Evolutionary conservation across 306 rosid species (phyloP).

Genomic region (Coriaria nepalensis): DNA sequence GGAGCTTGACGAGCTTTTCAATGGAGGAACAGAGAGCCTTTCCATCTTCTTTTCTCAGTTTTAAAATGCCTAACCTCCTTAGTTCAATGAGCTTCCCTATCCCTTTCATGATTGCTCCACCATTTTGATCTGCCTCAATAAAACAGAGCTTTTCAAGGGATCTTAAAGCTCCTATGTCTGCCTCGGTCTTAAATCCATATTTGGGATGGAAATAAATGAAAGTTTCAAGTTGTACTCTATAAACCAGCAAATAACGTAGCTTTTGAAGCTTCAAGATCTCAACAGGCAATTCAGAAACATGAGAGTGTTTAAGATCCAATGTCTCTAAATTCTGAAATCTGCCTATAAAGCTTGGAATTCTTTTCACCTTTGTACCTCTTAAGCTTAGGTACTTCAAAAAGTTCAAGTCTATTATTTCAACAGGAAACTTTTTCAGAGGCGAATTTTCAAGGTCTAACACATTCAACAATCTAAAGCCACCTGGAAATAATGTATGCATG

Average conservation of each 20-base stretch:
- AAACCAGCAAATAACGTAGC: slow-evolving; percentile 40
- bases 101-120: slow-evolving; percentile 12
- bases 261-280: slow-evolving; percentile 30
- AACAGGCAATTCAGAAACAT: slow-evolving; percentile 33
- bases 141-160: slow-evolving; percentile 43
- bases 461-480: too few relatives aligned
- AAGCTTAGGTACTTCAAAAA: slow-evolving; percentile 32
- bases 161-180: slow-evolving; percentile 22
- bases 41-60: slow-evolving; percentile 16
- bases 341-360: slow-evolving; percentile 28
- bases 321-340: slow-evolving; percentile 37
- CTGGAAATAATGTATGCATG: too few relatives aligned
- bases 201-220: slow-evolving; percentile 23
- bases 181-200: slow-evolving; percentile 20
- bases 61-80: slow-evolving; percentile 20
- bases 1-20: slow-evolving; percentile 12
- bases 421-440: too few relatives aligned
- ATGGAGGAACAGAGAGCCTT: slow-evolving; percentile 20
- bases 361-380: slow-evolving; percentile 28
- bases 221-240: slow-evolving; percentile 14
- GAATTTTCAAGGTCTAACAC: too few relatives aligned
- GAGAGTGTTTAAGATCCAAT: slow-evolving; percentile 28
- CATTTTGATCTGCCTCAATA: slow-evolving; percentile 28
- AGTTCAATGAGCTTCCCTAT: slow-evolving; percentile 24
- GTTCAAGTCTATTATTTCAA: background rate